phyloP scores from a whole-genome alignment of 352 stramenopile genomes.

The Thalassiosira oceanica region DNA sequence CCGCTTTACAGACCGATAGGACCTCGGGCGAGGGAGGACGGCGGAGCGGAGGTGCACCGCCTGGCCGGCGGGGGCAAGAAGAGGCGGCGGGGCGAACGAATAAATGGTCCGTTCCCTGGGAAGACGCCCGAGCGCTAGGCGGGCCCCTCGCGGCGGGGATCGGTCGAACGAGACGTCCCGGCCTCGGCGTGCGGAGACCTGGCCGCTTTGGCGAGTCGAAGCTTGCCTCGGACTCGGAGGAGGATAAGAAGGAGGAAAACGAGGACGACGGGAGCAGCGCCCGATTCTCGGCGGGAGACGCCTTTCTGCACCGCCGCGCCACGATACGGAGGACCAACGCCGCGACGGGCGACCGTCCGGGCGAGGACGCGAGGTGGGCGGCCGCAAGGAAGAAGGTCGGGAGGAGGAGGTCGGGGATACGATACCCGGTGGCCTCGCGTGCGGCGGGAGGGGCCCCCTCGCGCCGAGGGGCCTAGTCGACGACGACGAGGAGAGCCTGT shows the following conservation, averaged over 20 bases:
- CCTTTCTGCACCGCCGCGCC: background rate
- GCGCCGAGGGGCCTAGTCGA: slow-evolving; percentile 1
- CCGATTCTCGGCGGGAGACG: background rate
- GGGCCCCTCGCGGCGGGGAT: too few species aligned
- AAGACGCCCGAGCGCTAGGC: too few species aligned
- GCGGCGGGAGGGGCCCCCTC: background rate
- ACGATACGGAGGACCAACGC: background rate
- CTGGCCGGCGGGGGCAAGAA: too few species aligned
- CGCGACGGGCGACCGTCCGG: background rate
- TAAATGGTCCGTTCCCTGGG: too few species aligned
- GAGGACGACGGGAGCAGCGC: background rate
- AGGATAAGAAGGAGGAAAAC: background rate
- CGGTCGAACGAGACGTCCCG: too few species aligned
- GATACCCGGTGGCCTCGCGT: background rate
- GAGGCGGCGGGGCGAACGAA: too few species aligned
- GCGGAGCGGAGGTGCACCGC: too few species aligned
- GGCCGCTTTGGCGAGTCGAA: too few species aligned
- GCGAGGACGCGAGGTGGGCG: background rate
- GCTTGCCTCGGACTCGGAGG: slow-evolving; percentile 2
- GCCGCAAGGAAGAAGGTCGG: background rate
- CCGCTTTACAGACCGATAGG: too few species aligned
- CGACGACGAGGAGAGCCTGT: slow-evolving; percentile 18
- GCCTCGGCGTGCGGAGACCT: too few species aligned
- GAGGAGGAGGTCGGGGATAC: background rate
- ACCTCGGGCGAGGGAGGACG: slow-evolving; percentile 6